phyloP scores from a whole-genome alignment of 1,284 basidiomycete species.

The Sutorius eximius region DNA sequence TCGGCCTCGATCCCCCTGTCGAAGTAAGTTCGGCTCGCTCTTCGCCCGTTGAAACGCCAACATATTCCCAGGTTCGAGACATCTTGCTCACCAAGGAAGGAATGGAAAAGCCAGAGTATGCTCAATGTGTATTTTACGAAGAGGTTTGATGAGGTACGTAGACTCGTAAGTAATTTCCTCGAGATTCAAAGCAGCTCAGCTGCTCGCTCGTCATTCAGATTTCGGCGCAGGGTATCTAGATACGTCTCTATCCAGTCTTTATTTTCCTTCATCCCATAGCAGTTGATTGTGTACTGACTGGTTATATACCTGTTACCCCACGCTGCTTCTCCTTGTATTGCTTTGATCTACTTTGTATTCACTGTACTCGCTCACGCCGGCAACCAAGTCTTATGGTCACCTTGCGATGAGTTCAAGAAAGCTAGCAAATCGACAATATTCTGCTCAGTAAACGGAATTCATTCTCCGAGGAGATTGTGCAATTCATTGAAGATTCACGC shows the following conservation, averaged over 20 bases:
- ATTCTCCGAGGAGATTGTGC: background rate
- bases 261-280: background rate
- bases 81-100: conserved; percentile 67
- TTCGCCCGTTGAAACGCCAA: background rate
- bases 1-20: conserved; percentile 81
- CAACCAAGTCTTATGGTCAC: background rate
- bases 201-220: background rate
- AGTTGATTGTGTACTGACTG: background rate
- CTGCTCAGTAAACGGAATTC: background rate
- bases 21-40: conserved; percentile 52
- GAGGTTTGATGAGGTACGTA: conserved; percentile 37
- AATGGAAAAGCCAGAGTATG: conserved; percentile 42
- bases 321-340: background rate
- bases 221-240: background rate
- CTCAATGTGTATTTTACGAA: conserved; percentile 51
- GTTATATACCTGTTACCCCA: background rate
- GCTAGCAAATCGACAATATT: background rate
- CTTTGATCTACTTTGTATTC: background rate
- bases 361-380: background rate
- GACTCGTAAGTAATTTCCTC: background rate
- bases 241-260: background rate
- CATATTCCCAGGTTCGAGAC: conserved; percentile 58
- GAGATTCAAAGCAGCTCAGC: background rate
- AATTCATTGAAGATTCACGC: background rate
- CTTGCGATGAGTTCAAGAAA: background rate